Evolutionary conservation across 805 yeast genomes (phyloP).

Genomic region (Grigorovia transvaalensis): DNA sequence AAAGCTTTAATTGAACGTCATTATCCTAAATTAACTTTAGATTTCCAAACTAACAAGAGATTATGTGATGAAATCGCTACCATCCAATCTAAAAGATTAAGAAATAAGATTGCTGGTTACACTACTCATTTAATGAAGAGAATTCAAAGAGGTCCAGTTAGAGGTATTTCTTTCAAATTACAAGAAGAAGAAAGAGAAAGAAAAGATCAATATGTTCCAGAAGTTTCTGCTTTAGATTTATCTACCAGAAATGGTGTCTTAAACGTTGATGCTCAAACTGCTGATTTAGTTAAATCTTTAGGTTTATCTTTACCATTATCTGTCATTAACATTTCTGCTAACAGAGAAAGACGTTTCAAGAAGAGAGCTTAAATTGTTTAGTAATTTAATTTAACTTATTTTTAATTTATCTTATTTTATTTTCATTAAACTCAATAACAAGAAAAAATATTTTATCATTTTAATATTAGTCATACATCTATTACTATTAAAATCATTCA

Average conservation of each 20-base stretch:
- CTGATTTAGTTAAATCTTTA: conserved; percentile 84
- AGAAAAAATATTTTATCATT: neutral
- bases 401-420: neutral
- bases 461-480: neutral
- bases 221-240: conserved; percentile 98
- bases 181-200: conserved; percentile 99
- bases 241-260: conserved; percentile 92
- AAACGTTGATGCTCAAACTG: conserved; percentile 95
- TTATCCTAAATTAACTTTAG: conserved; percentile 99
- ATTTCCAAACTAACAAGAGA: conserved; percentile 99
- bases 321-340: conserved; percentile 79
- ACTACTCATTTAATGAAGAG: conserved; percentile 99
- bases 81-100: conserved; percentile 98
- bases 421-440: neutral
- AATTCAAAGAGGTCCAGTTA: conserved; percentile 99
- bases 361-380: conserved; percentile 57
- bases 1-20: conserved; percentile 98
- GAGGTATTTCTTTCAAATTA: conserved; percentile 99
- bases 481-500: neutral
- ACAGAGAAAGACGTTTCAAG: conserved; percentile 87
- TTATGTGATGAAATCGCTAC: conserved; percentile 96
- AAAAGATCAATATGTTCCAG: conserved; percentile 99
- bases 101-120: conserved; percentile 99
- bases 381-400: neutral
- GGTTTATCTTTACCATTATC: conserved; percentile 85